Evolutionary conservation across 2,329 filamentous ascomycete genomes (phyloP), one percentile per base, ranked within the genome.

Genomic region (Septoria linicola): DNA sequence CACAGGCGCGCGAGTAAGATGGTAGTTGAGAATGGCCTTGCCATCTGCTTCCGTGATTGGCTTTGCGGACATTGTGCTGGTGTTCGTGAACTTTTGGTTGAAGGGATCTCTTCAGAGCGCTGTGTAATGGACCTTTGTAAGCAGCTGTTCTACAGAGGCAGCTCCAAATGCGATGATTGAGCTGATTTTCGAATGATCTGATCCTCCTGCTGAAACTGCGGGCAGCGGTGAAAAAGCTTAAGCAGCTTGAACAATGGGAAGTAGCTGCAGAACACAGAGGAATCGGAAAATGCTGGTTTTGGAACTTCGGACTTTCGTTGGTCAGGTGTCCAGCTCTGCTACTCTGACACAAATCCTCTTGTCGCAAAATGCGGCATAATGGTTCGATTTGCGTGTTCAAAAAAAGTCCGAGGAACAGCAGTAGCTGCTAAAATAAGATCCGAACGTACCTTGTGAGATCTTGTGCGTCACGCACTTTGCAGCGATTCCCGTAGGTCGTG

Each of bases 21-120:
- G 93, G 83, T 97, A 99, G 88, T 96, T 97, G 83, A 99, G 83
- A 80, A 99, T 97, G 83, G 93, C 93, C 88, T 99, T 99, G 84
- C 93, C 93, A 80, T 99, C 93, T 81, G 92, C 92, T 82, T 99
- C 93, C 81, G 88, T 78, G 72, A 99, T 97, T 64, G 92, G 88
- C 80, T 99, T 99, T 76, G 93, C 89, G 73, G 89, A 90, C 89
- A 95, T 95, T 69, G 69, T 81, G 74, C 54, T 55, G 54, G 51
- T 48, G 45, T 27, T 50, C 44, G 31, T 16, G 23, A 20, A 37
- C 20, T 20, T 39, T 21, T 47, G 35, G 25, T 32, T 10, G 4
- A 13, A 41, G 31, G 35, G 21, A 46, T 41, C n/a, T 42, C 27
- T 46, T 42, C 35, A 40, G 27, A 47, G 41, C 25, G 20, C 34